A percentile compares a stretch with the other conserved stretches of the same genome.
These are phyloP conservation scores for Tulasnella sp. DNA, from an alignment of 768 basidiomycete species.

Conservation along the genomic window DNA sequence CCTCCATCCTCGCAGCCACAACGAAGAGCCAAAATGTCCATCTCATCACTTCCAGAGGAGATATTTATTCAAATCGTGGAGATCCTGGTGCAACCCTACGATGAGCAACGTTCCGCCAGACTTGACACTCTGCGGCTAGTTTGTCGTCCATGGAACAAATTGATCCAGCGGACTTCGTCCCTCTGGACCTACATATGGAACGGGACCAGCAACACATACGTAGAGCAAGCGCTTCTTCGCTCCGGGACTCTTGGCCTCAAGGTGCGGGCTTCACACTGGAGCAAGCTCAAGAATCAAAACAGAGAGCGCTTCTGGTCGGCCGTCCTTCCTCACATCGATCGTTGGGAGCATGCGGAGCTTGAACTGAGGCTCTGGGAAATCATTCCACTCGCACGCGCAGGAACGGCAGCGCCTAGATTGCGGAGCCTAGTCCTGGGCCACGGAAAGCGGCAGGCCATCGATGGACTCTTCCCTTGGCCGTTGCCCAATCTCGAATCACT, in stretches of 20 bases:
- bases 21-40: background rate
- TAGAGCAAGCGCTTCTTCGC: background rate
- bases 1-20: too few species aligned
- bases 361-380: background rate
- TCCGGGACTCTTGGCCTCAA: background rate
- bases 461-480: background rate
- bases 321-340: background rate
- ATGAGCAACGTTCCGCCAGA: background rate
- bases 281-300: background rate
- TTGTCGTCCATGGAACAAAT: background rate
- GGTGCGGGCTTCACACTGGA: background rate
- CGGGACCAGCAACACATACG: background rate
- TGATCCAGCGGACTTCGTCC: background rate
- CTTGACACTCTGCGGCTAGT: background rate
- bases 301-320: background rate
- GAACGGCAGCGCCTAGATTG: background rate
- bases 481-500: background rate
- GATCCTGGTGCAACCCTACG: background rate
- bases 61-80: background rate
- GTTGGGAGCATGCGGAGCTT: background rate
- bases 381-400: background rate
- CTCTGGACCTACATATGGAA: background rate
- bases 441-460: background rate
- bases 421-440: background rate
- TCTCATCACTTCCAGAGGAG: background rate